phyloP scores from a whole-genome alignment of 192 early-diverging fungal genomes.

The Phlyctochytrium planicorne region DNA sequence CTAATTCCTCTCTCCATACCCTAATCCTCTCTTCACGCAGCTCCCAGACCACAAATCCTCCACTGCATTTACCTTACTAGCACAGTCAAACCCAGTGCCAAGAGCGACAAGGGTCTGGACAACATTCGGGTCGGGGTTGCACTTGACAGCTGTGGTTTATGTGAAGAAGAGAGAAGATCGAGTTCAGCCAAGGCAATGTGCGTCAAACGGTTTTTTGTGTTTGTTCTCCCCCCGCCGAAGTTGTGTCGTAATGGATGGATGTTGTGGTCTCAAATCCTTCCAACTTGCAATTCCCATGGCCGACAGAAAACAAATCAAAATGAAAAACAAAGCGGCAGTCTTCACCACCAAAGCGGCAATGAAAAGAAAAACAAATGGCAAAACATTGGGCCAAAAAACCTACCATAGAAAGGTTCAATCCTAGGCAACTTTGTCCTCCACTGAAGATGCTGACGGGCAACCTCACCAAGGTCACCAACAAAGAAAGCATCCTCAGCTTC shows the following conservation, averaged over 20 bases:
- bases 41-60: no score
- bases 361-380: slow-evolving; percentile 13
- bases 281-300: no score
- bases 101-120: slow-evolving; percentile 76
- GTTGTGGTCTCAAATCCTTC: no score
- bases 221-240: no score
- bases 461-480: slow-evolving; percentile 91
- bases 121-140: slow-evolving; percentile 88
- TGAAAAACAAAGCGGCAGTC: no score
- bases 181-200: slow-evolving; percentile 4
- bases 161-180: slow-evolving; percentile 7
- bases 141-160: slow-evolving; percentile 84
- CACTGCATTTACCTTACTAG: slow-evolving; percentile 79
- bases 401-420: slow-evolving; percentile 94
- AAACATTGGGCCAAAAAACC: no score
- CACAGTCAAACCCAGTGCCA: slow-evolving; percentile 96
- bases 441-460: slow-evolving; percentile 81
- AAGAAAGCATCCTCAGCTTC: slow-evolving; percentile 84
- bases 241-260: no score
- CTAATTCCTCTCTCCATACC: no score
- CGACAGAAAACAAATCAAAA: no score
- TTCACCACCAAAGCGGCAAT: neutral
- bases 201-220: no score
- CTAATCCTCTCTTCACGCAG: no score
- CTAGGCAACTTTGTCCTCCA: slow-evolving; percentile 84